Base-by-base conservation (phyloP, 176 grass and related monocot genomes). In the Carex pumila region DNA sequence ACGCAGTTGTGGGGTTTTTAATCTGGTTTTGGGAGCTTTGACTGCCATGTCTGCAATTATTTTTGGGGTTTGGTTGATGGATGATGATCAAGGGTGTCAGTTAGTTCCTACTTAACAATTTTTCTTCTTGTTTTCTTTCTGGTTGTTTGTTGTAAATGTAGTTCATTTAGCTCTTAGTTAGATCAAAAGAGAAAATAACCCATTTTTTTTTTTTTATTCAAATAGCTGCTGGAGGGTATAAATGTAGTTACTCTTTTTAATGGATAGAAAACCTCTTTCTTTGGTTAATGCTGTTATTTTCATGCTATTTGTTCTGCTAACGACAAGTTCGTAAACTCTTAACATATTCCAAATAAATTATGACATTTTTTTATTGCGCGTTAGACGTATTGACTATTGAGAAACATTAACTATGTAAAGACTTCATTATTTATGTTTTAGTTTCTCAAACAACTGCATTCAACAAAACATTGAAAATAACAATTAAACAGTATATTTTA, bases 21-120 rank as follows among this genome's bases (percentile, higher is more conserved):
- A 57, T 39, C 12, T 76, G 81, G 11, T 71, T 79, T 80, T 89
- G 11, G 50, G 84, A n/a, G 80, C 83, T 74, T 39, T 79, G 1
- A 17, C 72, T 55, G 29, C 75, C 0, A 63, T 89, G 0, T 7
- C 56, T 29, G 84, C 12, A 3, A 36, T 89, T 55, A 29, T 91
- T 54, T 65, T 94, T 45, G 9, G 43, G 71, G 45, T 55, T 84
- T 91, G 58, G 82, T 89, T 83, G 61, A 79, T 86, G 78, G 69
- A 83, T 34, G 69, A 79, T 62, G 65, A 57, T 64, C 71, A 36
- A 7, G 92, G 82, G 36, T 61, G 64, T 17, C 84, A 80, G 65
- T 70, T 83, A 12, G 89, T 91, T 5, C 92, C 92, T 22, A 94
- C 92, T 3, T 94, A 85, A 64, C 17, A 49, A 12, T 19, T 43